Percentiles rank a stretch among this genome's conserved stretches.
phyloP scores from a whole-genome alignment of 1,284 basidiomycete genomes.

The Apiotrichum gracile region DNA sequence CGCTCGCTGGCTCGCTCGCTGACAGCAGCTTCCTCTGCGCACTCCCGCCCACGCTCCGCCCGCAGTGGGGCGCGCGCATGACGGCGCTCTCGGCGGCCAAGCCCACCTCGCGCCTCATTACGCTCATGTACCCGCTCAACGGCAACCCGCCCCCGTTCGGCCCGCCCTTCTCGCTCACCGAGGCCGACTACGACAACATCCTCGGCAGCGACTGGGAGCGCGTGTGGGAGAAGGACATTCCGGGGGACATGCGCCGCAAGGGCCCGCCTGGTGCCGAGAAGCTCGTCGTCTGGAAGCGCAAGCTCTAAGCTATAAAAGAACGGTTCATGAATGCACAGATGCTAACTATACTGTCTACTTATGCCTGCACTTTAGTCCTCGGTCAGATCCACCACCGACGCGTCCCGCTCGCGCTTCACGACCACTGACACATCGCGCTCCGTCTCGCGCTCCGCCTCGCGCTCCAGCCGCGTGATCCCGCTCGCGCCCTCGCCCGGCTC shows the following conservation, averaged over 20 bases:
- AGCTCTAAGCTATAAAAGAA: background rate
- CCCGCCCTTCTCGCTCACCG: slow-evolving; percentile 59
- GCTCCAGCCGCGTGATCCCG: background rate
- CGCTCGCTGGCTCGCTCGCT: slow-evolving; percentile 1
- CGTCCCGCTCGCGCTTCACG: no score
- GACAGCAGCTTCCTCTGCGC: slow-evolving; percentile 62
- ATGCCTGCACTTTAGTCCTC: background rate
- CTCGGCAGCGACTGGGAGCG: slow-evolving; percentile 49
- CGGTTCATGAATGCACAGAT: background rate
- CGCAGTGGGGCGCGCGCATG: slow-evolving; percentile 59
- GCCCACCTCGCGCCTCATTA: slow-evolving; percentile 55
- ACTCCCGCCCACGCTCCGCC: slow-evolving; percentile 55
- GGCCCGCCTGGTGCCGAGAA: slow-evolving; percentile 13
- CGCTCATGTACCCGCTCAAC: slow-evolving; percentile 54
- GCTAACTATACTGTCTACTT: background rate
- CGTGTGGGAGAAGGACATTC: slow-evolving; percentile 55
- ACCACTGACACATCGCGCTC: no score
- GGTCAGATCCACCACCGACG: background rate
- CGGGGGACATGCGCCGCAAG: slow-evolving; percentile 46
- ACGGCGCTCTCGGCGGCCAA: slow-evolving; percentile 55
- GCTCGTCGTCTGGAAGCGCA: slow-evolving; percentile 15
- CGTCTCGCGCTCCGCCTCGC: no score
- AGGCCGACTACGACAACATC: slow-evolving; percentile 56
- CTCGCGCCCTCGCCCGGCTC: background rate
- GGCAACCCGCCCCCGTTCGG: slow-evolving; percentile 44